Evolutionary conservation across 257 asterid genomes (phyloP), one percentile per base, ranked within the genome.

Genomic region (Ballota nigra): DNA sequence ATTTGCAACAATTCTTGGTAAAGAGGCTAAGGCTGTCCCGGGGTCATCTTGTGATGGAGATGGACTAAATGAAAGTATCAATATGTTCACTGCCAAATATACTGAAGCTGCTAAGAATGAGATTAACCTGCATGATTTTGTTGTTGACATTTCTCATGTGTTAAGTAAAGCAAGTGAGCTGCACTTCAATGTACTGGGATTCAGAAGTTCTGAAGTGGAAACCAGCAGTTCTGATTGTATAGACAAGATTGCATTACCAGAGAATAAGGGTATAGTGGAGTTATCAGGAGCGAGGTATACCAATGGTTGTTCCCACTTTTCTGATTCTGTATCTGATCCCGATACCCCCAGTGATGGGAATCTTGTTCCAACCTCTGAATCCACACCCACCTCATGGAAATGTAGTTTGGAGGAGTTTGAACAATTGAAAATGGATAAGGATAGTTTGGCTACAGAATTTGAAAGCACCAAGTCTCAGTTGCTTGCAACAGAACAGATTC

Each of bases 241-340:
- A 22, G 99, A 95, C 84, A 95, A 95, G 81, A 88, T 92, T 66
- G 97, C 87, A 12, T 77, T 95, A 41, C 96, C 98, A 28, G 97
- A 85, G 76, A 89, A 88, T 80, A 89, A 86, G 76, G 91, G 66
- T 59, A 77, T 75, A 8, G 80, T 72, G 57, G 85, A 86, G 40
- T 74, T 76, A 41, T 73, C 87, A 5, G 91, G 79, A 52, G 92
- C 85, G 60, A 75, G 70, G 26, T 84, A 80, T 79, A 73, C 80
- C 59, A 87, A 78, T 66, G 87, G 88, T 51, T 82, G 94, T 33
- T 40, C 85, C 63, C 81, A 83, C 70, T 89, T 85, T 74, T 91
- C 95, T 41, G 96, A 91, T 79, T 85, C 29, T 26, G 29, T 26
- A 26, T 26, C 29, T 26, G 29, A 26, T 26, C 29, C 89, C 22